Percentiles rank a stretch among this genome's conserved stretches.
Conservation (phyloP, 1,284 basidiomycete genomes). For the Xerocomus amazonicus region DNA sequence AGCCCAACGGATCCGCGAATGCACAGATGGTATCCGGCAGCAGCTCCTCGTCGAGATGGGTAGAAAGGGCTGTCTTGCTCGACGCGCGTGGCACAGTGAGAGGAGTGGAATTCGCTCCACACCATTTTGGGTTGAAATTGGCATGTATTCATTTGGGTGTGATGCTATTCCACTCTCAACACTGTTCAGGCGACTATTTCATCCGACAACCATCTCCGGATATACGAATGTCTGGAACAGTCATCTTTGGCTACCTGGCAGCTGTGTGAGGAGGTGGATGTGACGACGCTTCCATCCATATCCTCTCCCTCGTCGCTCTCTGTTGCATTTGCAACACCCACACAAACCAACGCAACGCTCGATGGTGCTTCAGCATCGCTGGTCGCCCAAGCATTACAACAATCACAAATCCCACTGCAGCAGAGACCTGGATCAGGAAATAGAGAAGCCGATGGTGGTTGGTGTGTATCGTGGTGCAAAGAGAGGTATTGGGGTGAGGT, state of each 20-base stretch:
- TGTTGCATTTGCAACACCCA: conserved; percentile 62
- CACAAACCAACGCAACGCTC: conserved; percentile 53
- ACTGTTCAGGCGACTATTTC: conserved; percentile 72
- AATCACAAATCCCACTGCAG: conserved; percentile 45
- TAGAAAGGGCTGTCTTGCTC: conserved; percentile 69
- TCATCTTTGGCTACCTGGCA: conserved; percentile 79
- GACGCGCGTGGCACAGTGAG: conserved; percentile 85
- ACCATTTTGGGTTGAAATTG: conserved; percentile 82
- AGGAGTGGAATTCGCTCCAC: conserved; percentile 80
- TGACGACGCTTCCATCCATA: conserved; percentile 52
- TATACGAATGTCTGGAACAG: conserved; percentile 88
- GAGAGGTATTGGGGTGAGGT: conserved; percentile 92
- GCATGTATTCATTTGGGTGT: conserved; percentile 42
- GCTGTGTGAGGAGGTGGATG: conserved; percentile 74
- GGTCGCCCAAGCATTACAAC: conserved; percentile 59
- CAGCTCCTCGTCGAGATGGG: conserved; percentile 55
- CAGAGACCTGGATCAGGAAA: conserved; percentile 55
- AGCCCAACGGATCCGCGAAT: conserved; percentile 28
- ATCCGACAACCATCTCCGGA: conserved; percentile 79
- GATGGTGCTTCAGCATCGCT: conserved; percentile 57
- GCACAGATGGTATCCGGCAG: conserved; percentile 23
- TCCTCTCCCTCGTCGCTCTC: conserved; percentile 44
- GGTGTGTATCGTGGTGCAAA: conserved; percentile 92
- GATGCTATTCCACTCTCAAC: not conserved
- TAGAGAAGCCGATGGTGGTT: conserved; percentile 83